Conservation (phyloP, 2,329 filamentous ascomycete genomes). For the Neonectria sp. region DNA sequence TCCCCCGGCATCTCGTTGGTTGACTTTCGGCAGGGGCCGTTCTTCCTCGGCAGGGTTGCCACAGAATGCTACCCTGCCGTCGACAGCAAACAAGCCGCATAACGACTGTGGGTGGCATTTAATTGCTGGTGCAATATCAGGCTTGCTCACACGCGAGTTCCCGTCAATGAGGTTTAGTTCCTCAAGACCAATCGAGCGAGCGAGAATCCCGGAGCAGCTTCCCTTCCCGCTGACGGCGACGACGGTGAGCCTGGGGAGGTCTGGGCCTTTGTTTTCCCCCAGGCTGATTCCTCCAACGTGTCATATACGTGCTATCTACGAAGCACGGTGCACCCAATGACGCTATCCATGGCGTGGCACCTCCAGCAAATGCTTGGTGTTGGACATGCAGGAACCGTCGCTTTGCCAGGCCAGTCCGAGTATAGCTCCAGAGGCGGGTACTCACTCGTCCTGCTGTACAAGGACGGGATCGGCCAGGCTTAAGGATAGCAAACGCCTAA, state of each 20-base stretch:
- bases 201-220: constrained; percentile 3
- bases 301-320: neutral
- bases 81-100: constrained; percentile 22
- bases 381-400: constrained; percentile 20
- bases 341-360: neutral
- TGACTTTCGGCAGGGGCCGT: constrained; percentile 22
- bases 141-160: constrained; percentile 6
- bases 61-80: constrained; percentile 17
- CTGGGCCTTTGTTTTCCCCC: constrained; percentile 5
- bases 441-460: neutral
- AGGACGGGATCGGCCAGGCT: constrained; percentile 2
- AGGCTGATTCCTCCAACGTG: neutral
- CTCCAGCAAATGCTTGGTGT: constrained; percentile 1
- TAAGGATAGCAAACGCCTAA: neutral
- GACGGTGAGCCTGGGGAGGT: constrained; percentile 11
- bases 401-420: neutral
- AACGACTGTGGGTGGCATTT: constrained; percentile 22
- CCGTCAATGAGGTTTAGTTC: constrained; percentile 12
- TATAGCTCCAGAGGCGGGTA: constrained; percentile 12
- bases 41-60: constrained; percentile 14
- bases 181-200: neutral
- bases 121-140: constrained; percentile 20
- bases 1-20: constrained; percentile 16
- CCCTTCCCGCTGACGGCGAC: constrained; percentile 12
- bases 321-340: neutral